Conservation (phyloP, 345 rosid genomes). For the Bruguiera parviflora region DNA sequence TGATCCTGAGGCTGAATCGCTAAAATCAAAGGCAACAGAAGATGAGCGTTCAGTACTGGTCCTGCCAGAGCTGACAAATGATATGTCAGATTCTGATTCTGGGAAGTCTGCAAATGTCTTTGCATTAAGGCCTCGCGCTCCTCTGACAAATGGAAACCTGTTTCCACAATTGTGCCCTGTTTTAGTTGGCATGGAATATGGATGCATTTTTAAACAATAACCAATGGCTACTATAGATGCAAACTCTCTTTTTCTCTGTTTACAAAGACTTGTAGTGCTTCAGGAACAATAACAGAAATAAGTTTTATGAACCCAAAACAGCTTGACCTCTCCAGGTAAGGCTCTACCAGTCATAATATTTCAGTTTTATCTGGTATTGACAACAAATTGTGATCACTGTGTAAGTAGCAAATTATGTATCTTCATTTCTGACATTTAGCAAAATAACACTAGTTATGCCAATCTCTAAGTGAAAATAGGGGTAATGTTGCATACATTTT, state of each 20-base stretch:
- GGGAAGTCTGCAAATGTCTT: conserved; percentile 43
- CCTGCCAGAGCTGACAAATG: conserved; percentile 79
- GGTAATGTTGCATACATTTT: too few species aligned
- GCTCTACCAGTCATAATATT: not conserved
- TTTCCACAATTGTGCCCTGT: conserved; percentile 3
- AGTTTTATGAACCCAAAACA: too few species aligned
- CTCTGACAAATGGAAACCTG: conserved; percentile 55
- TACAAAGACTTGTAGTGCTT: too few species aligned
- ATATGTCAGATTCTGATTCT: conserved; percentile 67
- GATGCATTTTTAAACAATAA: too few species aligned
- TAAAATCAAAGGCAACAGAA: conserved; percentile 45
- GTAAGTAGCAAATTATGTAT: too few species aligned
- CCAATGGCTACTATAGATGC: too few species aligned
- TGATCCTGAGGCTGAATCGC: conserved; percentile 41
- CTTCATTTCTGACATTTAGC: too few species aligned
- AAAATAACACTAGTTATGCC: too few species aligned
- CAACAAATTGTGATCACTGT: not conserved
- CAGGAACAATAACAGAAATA: too few species aligned
- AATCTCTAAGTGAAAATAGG: too few species aligned
- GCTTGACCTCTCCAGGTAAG: too few species aligned
- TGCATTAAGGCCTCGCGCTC: conserved; percentile 24
- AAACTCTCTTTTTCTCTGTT: too few species aligned
- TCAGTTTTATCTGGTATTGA: not conserved
- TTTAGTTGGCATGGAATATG: not conserved
- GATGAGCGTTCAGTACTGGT: conserved; percentile 58